These are phyloP conservation scores for Penicillium coprophilum DNA, from an alignment of 495 filamentous ascomycete genomes.

Conservation along the genomic window DNA sequence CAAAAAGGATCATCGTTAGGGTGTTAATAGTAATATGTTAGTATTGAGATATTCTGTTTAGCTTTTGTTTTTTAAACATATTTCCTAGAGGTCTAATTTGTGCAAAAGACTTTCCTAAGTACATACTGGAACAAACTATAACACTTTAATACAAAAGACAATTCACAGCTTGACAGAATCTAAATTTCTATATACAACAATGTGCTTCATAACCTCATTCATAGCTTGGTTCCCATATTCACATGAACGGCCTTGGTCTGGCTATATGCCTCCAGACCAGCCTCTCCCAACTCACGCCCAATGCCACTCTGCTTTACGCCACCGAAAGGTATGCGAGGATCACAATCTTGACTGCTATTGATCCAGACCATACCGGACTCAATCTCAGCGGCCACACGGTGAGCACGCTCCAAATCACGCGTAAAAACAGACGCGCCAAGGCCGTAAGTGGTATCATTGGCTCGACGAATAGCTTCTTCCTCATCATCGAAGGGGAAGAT, in stretches of 20 bases:
- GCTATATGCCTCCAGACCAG: slow-evolving; percentile 73
- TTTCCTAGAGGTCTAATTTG: too few species aligned
- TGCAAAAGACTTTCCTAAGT: too few species aligned
- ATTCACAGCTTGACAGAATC: background rate
- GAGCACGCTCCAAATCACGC: slow-evolving; percentile 70
- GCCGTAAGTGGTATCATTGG: slow-evolving; percentile 86
- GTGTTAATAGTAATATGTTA: too few species aligned
- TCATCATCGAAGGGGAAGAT: slow-evolving; percentile 78
- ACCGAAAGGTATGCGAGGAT: slow-evolving; percentile 78
- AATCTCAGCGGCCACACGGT: slow-evolving; percentile 78
- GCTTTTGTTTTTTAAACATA: too few species aligned
- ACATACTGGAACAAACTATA: too few species aligned
- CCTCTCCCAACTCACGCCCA: slow-evolving; percentile 83
- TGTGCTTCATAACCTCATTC: background rate
- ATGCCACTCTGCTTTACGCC: slow-evolving; percentile 95
- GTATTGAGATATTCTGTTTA: too few species aligned
- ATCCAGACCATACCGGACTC: slow-evolving; percentile 98
- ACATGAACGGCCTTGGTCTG: slow-evolving; percentile 79
- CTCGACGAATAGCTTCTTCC: slow-evolving; percentile 75
- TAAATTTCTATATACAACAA: background rate
- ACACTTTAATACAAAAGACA: too few species aligned
- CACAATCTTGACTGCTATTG: slow-evolving; percentile 75
- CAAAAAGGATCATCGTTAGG: too few species aligned
- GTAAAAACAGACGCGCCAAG: slow-evolving; percentile 88
- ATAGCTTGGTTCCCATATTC: slow-evolving; percentile 57